Percentiles rank a stretch among this genome's conserved stretches.
Conservation (phyloP, 1,284 basidiomycete genomes). For the Moesziomyces globuligerus region DNA sequence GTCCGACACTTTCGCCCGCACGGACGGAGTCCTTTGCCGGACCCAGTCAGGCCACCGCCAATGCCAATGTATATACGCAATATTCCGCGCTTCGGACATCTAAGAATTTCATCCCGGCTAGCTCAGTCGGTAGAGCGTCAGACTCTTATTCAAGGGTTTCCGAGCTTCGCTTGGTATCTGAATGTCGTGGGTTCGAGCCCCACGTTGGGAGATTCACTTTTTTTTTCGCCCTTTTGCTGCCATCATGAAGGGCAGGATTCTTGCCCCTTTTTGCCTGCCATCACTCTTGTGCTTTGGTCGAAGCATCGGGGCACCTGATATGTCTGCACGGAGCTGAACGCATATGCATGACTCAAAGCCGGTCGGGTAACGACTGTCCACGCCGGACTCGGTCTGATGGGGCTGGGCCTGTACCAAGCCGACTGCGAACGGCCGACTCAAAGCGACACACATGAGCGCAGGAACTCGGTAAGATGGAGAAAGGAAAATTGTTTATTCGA, state of each 20-base stretch:
- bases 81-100: fast-evolving
- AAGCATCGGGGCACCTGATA: too few relatives aligned
- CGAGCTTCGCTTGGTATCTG: conserved; percentile 47
- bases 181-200: conserved; percentile 67
- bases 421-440: too few relatives aligned
- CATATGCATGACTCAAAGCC: too few relatives aligned
- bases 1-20: too few relatives aligned
- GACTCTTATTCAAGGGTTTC: conserved; percentile 62
- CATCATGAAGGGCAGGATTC: neutral
- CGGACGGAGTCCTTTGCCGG: too few relatives aligned
- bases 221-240: neutral
- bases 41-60: too few relatives aligned
- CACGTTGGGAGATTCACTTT: conserved; percentile 61
- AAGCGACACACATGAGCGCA: too few relatives aligned
- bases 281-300: neutral
- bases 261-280: neutral
- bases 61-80: neutral
- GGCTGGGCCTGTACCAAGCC: too few relatives aligned
- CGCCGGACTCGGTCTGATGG: too few relatives aligned
- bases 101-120: conserved; percentile 63
- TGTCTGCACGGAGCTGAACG: too few relatives aligned
- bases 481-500: neutral
- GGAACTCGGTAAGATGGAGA: too few relatives aligned
- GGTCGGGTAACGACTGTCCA: too few relatives aligned
- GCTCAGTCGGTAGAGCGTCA: conserved; percentile 68